Evolutionary conservation across 2,329 filamentous ascomycete species (phyloP).

Genomic region (Lecanicillium sp.): DNA sequence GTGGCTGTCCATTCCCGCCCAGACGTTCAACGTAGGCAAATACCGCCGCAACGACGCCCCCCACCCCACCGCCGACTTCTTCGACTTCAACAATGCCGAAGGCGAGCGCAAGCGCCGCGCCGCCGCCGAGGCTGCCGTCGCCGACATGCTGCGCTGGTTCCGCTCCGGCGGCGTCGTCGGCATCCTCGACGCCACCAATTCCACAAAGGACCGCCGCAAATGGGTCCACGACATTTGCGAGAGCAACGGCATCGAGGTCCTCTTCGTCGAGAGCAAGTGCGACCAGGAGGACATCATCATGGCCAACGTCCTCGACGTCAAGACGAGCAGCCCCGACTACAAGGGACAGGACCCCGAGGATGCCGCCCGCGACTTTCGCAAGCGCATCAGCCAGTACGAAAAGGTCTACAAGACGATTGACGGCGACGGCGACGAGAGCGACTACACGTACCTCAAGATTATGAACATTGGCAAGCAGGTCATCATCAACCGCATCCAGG

Average conservation of each 20-base stretch:
- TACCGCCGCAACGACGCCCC: constrained; percentile 88
- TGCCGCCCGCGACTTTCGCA: constrained; percentile 85
- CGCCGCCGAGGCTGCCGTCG: constrained; percentile 84
- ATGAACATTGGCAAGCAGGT: constrained; percentile 94
- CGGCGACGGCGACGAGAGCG: constrained; percentile 68
- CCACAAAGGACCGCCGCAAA: constrained; percentile 77
- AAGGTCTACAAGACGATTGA: constrained; percentile 94
- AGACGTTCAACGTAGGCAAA: constrained; percentile 95
- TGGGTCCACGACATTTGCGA: constrained; percentile 85
- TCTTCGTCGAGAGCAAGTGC: constrained; percentile 96
- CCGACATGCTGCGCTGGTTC: constrained; percentile 95
- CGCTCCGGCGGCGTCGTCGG: constrained; percentile 73
- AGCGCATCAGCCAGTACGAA: constrained; percentile 94
- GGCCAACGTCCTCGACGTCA: constrained; percentile 96
- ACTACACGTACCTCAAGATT: constrained; percentile 93
- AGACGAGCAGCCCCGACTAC: constrained; percentile 94
- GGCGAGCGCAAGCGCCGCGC: constrained; percentile 83
- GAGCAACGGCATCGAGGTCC: constrained; percentile 73
- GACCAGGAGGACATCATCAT: constrained; percentile 95
- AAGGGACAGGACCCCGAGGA: constrained; percentile 86
- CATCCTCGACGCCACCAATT: constrained; percentile 95
- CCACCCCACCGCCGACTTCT: constrained; percentile 89
- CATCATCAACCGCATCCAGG: constrained; percentile 95
- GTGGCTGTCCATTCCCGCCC: constrained; percentile 90
- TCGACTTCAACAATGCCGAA: constrained; percentile 82